Conservation (phyloP, 192 early-diverging fungal genomes). For the Entomortierella parvispora region DNA sequence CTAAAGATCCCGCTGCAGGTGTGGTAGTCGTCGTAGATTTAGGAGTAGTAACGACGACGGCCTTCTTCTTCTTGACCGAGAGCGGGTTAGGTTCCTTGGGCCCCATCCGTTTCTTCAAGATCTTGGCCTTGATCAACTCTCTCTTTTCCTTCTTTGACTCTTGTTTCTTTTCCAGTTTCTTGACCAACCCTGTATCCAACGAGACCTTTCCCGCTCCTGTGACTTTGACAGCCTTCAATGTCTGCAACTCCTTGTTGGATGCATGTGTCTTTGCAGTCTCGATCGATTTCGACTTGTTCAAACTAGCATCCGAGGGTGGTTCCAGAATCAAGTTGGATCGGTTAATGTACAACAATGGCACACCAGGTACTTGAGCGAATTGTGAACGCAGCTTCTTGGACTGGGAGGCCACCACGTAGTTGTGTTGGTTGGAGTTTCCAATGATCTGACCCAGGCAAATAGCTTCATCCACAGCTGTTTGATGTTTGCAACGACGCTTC, state of each 20-base stretch:
- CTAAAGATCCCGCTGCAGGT: slow-evolving; percentile 33
- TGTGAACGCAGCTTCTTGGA: slow-evolving; percentile 69
- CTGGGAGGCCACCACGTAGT: slow-evolving; percentile 90
- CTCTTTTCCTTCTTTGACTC: slow-evolving; percentile 46
- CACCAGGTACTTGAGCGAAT: slow-evolving; percentile 79
- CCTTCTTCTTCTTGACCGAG: slow-evolving; percentile 83
- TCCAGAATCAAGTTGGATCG: slow-evolving; percentile 84
- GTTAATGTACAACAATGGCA: slow-evolving; percentile 88
- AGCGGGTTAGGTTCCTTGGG: slow-evolving; percentile 89
- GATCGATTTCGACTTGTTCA: slow-evolving; percentile 54
- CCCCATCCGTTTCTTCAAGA: slow-evolving; percentile 70
- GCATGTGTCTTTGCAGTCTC: slow-evolving; percentile 54
- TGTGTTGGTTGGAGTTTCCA: slow-evolving; percentile 75
- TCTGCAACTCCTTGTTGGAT: slow-evolving; percentile 57
- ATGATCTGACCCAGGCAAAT: slow-evolving; percentile 84
- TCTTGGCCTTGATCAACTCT: slow-evolving; percentile 39
- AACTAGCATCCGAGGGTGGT: slow-evolving; percentile 67
- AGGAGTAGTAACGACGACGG: slow-evolving; percentile 13
- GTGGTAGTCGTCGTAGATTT: slow-evolving; percentile 1
- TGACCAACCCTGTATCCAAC: slow-evolving; percentile 23
- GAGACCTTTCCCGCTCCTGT: slow-evolving; percentile 43
- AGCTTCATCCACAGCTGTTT: slow-evolving; percentile 66
- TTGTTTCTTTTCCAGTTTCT: slow-evolving; percentile 59
- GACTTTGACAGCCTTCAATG: slow-evolving; percentile 61
- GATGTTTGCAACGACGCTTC: slow-evolving; percentile 83